A percentile compares a stretch with the other conserved stretches of the same genome.
phyloP scores from a whole-genome alignment of 108 stramenopile species.

The Cyclotella choctawhatcheeana region DNA sequence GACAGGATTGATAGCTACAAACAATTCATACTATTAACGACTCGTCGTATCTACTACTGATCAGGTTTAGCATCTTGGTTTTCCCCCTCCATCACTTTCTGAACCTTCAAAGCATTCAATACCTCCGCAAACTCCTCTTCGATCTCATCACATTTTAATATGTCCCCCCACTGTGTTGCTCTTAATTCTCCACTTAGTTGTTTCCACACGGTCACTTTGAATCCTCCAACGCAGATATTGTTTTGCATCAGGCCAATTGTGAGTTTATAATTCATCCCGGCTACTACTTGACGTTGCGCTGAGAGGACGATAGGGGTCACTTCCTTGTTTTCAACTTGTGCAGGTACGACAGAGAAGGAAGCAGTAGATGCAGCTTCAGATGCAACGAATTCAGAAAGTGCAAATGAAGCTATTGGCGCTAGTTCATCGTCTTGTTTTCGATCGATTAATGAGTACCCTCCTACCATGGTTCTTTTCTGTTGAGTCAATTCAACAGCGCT shows the following conservation, averaged over 20 bases:
- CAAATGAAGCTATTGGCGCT: background rate
- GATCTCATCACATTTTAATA: conserved; percentile 20
- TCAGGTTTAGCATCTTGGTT: conserved; percentile 21
- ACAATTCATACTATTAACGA: too few species aligned
- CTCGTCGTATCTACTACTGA: too few species aligned
- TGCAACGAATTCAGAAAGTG: background rate
- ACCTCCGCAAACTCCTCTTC: conserved; percentile 8
- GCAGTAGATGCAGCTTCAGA: background rate
- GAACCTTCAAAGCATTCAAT: conserved; percentile 12
- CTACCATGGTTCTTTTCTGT: conserved; percentile 13
- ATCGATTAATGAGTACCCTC: conserved; percentile 6
- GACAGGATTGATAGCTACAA: too few species aligned
- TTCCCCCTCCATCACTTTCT: conserved; percentile 2
- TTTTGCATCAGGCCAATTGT: conserved; percentile 11
- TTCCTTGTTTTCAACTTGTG: conserved; percentile 7
- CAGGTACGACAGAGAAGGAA: background rate
- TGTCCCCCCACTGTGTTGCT: conserved; percentile 16
- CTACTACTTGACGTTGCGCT: conserved; percentile 22
- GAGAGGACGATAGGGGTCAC: background rate
- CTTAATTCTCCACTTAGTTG: conserved; percentile 15
- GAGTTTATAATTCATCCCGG: conserved; percentile 35
- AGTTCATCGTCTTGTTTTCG: background rate
- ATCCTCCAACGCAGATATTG: conserved; percentile 17
- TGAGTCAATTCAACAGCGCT: background rate
- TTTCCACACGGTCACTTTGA: conserved; percentile 24